These are phyloP conservation scores for Rhizomucor pusillus DNA, from an alignment of 371 early-diverging fungal species.

Conservation along the genomic window DNA sequence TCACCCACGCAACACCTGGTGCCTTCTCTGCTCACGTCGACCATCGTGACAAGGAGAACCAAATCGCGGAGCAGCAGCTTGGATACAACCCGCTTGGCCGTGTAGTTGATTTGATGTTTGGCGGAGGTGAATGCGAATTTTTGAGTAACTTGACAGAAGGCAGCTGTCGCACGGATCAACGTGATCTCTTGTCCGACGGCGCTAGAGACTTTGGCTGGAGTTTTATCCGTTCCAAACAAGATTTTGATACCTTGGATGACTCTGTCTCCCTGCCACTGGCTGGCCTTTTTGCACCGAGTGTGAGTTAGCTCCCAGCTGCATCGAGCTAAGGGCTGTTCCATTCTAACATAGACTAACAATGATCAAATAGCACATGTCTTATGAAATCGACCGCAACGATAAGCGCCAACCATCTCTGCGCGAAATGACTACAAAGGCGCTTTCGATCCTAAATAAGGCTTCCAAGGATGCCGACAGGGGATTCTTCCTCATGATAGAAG, in stretches of 20 bases:
- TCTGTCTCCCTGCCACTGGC: conserved; percentile 63
- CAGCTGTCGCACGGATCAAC: conserved; percentile 71
- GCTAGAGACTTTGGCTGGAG: conserved; percentile 54
- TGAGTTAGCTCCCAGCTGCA: conserved; percentile 12
- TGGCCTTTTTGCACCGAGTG: conserved; percentile 71
- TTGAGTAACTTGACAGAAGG: conserved; percentile 55
- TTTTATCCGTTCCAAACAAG: conserved; percentile 41
- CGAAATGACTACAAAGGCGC: conserved; percentile 73
- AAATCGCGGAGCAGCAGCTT: conserved; percentile 88
- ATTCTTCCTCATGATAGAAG: conserved; percentile 96
- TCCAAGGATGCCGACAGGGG: conserved; percentile 51
- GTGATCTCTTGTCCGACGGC: conserved; percentile 61
- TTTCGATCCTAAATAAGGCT: conserved; percentile 4
- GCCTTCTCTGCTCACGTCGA: conserved; percentile 81
- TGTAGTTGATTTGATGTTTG: conserved; percentile 86
- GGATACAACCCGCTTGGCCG: conserved; percentile 82
- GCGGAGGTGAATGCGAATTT: conserved; percentile 90
- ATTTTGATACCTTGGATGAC: conserved; percentile 56
- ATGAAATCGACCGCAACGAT: conserved; percentile 75
- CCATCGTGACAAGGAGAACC: conserved; percentile 71
- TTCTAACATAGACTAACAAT: neutral
- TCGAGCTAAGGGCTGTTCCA: no score
- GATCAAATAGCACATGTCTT: conserved; percentile 67
- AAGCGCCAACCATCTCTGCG: conserved; percentile 62
- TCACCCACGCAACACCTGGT: conserved; percentile 89